Base-by-base conservation (phyloP, 2,329 filamentous ascomycete genomes). In the Neurospora sp. region DNA sequence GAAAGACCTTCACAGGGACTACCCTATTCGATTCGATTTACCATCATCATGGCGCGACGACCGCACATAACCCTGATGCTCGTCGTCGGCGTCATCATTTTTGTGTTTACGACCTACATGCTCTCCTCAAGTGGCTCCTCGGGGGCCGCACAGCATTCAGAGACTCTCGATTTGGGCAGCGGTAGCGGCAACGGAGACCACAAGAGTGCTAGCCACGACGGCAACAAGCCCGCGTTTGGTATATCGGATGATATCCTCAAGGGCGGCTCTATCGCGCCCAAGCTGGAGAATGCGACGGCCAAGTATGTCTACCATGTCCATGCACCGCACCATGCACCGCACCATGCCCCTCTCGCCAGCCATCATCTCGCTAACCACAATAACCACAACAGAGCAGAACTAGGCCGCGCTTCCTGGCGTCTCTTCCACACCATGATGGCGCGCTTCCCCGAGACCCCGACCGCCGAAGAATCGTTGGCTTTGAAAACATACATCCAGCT, bases 271-370 rank as follows among this genome's bases (percentile, higher is more conserved):
- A 95, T 93, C 76, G 92, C 92, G 67, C 90, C 91, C 1, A 93
- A 92, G 80, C 83, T 96, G 68, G 92, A 92, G 77, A 96, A 96
- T 80, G 91, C 90, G 71, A 96, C 92, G 6, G 83, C 88, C 69
- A 96, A 95, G 89, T 91, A 82, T 67, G 84, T 67, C 12, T 38
- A 41, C 46, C 28, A 38, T 57, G 66, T 19, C 43, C 68, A 70
- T 75, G 70, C 73, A 70, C 12, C 19, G 36, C 39, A 37, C 52
- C 68, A 70, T 75, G 70, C 73, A 70, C 12, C 19, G 36, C 39
- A 37, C 37, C 41, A 10, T 19, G 5, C 6, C 19, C 12, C 28
- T 17, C 8, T 69, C 65, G 43, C 41, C 12, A 62, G 28, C 8
- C 28, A 36, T 62, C 28, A 62, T 10, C 4, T 62, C 68, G 37